Conservation (phyloP, 176 grass and related monocot genomes). For the Miscanthus lutarioriparius region DNA sequence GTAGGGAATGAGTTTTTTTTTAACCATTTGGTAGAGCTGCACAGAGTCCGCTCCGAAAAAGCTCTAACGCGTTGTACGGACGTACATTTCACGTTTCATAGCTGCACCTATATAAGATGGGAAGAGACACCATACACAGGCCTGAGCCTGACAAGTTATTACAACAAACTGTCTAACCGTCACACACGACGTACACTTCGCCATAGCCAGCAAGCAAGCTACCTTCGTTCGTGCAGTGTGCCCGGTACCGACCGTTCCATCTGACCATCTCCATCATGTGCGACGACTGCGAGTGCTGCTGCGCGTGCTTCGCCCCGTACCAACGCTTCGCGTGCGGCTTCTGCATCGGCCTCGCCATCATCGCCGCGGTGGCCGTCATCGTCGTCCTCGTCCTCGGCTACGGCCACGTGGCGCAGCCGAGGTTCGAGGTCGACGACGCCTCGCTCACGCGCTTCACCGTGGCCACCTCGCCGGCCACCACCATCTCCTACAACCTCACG, state of each 20-base stretch:
- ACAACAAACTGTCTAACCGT: slow-evolving; percentile 27
- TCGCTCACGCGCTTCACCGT: slow-evolving; percentile 39
- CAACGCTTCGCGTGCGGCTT: slow-evolving; percentile 27
- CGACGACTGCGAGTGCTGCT: slow-evolving; percentile 32
- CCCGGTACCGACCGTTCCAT: not conserved
- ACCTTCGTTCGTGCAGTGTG: not conserved
- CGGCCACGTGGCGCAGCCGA: slow-evolving; percentile 5
- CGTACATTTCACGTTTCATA: not conserved
- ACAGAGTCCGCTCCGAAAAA: no score
- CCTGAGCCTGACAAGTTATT: not conserved
- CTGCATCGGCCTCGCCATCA: slow-evolving; percentile 18
- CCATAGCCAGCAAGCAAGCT: not conserved
- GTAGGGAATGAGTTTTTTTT: no score
- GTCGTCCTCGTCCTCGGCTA: slow-evolving; percentile 26
- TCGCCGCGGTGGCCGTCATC: slow-evolving; percentile 7
- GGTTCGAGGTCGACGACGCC: slow-evolving; percentile 35
- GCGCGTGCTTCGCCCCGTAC: slow-evolving; percentile 19
- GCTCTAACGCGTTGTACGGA: no score
- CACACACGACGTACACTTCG: not conserved
- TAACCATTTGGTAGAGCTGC: no score
- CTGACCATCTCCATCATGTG: slow-evolving; percentile 22
- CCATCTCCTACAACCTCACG: slow-evolving; percentile 51
- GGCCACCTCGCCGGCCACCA: not conserved
- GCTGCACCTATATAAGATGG: not conserved
- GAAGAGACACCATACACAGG: not conserved